phyloP scores from a whole-genome alignment of 1,284 basidiomycete species.

The Ustilago lituana region DNA sequence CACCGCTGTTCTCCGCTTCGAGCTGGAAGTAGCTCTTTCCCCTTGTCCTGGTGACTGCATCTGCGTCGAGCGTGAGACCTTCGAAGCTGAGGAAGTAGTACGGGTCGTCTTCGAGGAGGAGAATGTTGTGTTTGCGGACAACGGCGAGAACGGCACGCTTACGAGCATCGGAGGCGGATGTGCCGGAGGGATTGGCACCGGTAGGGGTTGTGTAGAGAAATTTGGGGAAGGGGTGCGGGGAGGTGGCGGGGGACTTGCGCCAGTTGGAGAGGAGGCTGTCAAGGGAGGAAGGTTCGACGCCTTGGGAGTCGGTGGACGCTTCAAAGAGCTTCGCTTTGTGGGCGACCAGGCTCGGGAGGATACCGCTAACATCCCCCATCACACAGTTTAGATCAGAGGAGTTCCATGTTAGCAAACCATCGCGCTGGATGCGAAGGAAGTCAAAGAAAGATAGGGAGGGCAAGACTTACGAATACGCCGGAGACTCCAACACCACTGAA shows the following conservation, averaged over 20 bases:
- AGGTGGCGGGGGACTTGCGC: slow-evolving; percentile 72
- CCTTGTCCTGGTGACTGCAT: slow-evolving; percentile 49
- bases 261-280: slow-evolving; percentile 78
- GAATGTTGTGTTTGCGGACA: slow-evolving; percentile 53
- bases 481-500: slow-evolving; percentile 82
- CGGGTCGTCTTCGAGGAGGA: slow-evolving; percentile 60
- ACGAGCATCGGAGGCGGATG: slow-evolving; percentile 71
- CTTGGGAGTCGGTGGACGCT: slow-evolving; percentile 81
- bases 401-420: too few relatives aligned
- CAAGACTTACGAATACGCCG: slow-evolving; percentile 75
- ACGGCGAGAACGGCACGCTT: slow-evolving; percentile 81
- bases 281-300: slow-evolving; percentile 76
- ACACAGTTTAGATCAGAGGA: neutral
- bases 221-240: slow-evolving; percentile 75
- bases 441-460: too few relatives aligned
- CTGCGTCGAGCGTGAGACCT: slow-evolving; percentile 41
- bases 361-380: slow-evolving; percentile 43
- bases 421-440: too few relatives aligned
- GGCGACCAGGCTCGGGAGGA: slow-evolving; percentile 55
- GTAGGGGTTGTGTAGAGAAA: slow-evolving; percentile 80
- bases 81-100: slow-evolving; percentile 61
- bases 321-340: slow-evolving; percentile 66
- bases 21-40: slow-evolving; percentile 60
- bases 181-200: slow-evolving; percentile 66
- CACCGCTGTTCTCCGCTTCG: slow-evolving; percentile 45